phyloP scores from a whole-genome alignment of 257 asterid species.

The Ilex asprella region DNA sequence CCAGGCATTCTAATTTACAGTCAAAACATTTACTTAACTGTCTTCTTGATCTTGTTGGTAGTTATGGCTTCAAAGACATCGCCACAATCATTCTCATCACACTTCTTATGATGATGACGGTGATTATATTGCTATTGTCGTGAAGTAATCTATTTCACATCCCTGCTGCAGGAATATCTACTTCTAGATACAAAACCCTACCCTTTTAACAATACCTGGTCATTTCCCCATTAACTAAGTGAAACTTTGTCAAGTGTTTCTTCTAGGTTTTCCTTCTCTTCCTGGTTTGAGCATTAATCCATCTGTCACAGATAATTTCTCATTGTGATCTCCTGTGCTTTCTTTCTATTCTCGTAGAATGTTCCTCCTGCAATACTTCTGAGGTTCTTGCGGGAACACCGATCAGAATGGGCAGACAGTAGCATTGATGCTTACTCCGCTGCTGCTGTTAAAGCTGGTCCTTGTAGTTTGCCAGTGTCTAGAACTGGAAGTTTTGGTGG shows the following conservation, averaged over 20 bases:
- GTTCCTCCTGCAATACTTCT: slow-evolving; percentile 89
- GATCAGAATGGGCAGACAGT: slow-evolving; percentile 98
- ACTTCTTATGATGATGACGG: no score
- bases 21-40: no score
- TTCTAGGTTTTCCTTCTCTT: background rate
- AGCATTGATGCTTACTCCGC: slow-evolving; percentile 88
- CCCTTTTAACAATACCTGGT: background rate
- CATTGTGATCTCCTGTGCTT: background rate
- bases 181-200: no score
- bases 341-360: slow-evolving; percentile 32
- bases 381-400: slow-evolving; percentile 86
- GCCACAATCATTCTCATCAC: no score
- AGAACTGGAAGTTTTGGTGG: slow-evolving; percentile 83
- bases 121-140: no score
- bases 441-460: slow-evolving; percentile 79
- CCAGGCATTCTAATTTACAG: no score
- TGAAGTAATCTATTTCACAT: no score
- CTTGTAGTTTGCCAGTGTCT: slow-evolving; percentile 62
- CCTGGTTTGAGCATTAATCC: background rate
- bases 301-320: background rate
- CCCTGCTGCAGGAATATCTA: no score
- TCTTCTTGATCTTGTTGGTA: no score
- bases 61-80: no score
- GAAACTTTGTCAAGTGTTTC: no score
- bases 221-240: background rate